Percentiles rank a stretch among this genome's conserved stretches.
These are phyloP conservation scores for Podosphaera xanthii DNA, from an alignment of 2,329 filamentous ascomycete species.

Conservation along the genomic window DNA sequence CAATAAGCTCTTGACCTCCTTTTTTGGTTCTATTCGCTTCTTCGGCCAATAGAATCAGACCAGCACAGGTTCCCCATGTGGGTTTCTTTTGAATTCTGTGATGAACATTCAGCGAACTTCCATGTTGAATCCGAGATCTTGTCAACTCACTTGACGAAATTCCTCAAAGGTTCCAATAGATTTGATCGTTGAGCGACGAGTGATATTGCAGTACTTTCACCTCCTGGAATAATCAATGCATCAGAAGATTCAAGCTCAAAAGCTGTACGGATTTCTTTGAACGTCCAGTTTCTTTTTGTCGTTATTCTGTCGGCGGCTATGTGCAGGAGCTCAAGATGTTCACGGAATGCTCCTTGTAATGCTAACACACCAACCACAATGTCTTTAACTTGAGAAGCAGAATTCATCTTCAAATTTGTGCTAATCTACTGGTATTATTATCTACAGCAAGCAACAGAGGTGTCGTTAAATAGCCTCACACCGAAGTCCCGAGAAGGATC, in stretches of 20 bases:
- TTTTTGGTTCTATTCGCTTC: constrained; percentile 73
- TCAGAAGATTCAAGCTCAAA: constrained; percentile 50
- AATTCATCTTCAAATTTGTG: not conserved
- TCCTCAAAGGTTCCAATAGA: constrained; percentile 59
- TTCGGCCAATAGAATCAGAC: constrained; percentile 74
- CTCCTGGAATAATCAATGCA: constrained; percentile 74
- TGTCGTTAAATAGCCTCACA: too few relatives aligned
- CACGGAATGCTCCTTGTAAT: constrained; percentile 79
- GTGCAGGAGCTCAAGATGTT: constrained; percentile 59
- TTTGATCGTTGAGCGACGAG: constrained; percentile 64
- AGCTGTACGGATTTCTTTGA: constrained; percentile 61
- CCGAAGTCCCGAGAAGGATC: too few relatives aligned
- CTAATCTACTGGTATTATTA: too few relatives aligned
- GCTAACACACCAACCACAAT: constrained; percentile 41
- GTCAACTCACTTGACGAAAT: constrained; percentile 64
- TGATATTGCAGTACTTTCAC: constrained; percentile 85
- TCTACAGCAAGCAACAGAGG: too few relatives aligned
- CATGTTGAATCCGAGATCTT: too few relatives aligned
- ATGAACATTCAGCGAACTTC: not conserved
- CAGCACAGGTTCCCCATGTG: constrained; percentile 90
- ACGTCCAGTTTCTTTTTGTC: constrained; percentile 17
- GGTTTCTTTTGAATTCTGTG: constrained; percentile 50
- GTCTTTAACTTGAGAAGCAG: constrained; percentile 3
- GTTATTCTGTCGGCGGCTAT: constrained; percentile 35
- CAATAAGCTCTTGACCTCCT: constrained; percentile 80